These are phyloP conservation scores for Cadophora sp. DNA, from an alignment of 2,329 filamentous ascomycete species.

Conservation along the genomic window DNA sequence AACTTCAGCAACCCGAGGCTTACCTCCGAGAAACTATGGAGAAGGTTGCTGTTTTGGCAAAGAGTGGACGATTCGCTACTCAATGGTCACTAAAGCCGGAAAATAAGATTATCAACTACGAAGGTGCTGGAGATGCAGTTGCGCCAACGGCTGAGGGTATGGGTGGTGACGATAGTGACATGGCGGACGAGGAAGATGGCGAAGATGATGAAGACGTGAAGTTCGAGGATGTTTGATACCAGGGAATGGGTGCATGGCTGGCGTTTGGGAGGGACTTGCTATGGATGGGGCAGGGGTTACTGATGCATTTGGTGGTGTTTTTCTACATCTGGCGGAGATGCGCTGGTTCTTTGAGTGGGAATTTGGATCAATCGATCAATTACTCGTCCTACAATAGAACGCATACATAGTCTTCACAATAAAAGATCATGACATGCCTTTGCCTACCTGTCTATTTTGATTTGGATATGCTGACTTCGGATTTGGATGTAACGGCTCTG, in stretches of 20 bases:
- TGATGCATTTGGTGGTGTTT: constrained; percentile 27
- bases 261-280: constrained; percentile 15
- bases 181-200: constrained; percentile 66
- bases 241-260: constrained; percentile 10
- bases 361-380: constrained; percentile 2
- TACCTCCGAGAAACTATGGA: constrained; percentile 87
- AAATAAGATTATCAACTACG: constrained; percentile 62
- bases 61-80: constrained; percentile 83
- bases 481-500: neutral
- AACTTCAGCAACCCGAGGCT: constrained; percentile 87
- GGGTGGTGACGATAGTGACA: constrained; percentile 58
- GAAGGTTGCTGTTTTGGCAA: constrained; percentile 81
- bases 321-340: constrained; percentile 1
- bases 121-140: constrained; percentile 58
- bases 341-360: neutral
- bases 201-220: constrained; percentile 72
- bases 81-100: constrained; percentile 82
- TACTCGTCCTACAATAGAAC: neutral
- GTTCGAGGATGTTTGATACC: constrained; percentile 75
- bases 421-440: neutral
- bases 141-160: constrained; percentile 54
- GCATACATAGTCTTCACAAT: neutral
- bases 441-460: too few species aligned
- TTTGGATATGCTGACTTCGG: too few species aligned
- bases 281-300: constrained; percentile 3